Conservation (phyloP, 306 rosid species). For the Gastrolobium villosum region DNA sequence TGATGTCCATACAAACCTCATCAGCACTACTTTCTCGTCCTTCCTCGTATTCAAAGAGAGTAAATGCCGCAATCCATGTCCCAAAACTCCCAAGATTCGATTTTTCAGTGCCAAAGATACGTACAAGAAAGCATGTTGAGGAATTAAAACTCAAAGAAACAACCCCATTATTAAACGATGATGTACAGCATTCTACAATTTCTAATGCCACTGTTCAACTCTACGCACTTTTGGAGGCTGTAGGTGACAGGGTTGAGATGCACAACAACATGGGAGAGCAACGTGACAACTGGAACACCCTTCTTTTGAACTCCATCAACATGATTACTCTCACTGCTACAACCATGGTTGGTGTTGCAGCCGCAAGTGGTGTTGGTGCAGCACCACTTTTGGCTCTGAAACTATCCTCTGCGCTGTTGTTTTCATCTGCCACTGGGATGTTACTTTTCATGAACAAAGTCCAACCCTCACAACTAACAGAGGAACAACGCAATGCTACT, state of each 20-base stretch:
- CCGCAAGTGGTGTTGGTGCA: constrained; percentile 35
- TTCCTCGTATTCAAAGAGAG: constrained; percentile 17
- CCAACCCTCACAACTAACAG: constrained; percentile 89
- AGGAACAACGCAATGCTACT: constrained; percentile 81
- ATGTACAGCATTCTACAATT: neutral
- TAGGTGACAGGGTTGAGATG: constrained; percentile 73
- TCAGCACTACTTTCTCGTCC: neutral
- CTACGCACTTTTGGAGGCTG: constrained; percentile 64
- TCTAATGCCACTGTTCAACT: constrained; percentile 47
- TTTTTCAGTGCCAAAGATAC: constrained; percentile 31
- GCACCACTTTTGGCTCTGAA: constrained; percentile 59
- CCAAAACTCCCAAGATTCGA: constrained; percentile 27
- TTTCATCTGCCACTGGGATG: constrained; percentile 76
- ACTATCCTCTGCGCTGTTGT: constrained; percentile 66
- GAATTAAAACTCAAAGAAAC: constrained; percentile 32
- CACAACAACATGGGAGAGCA: constrained; percentile 72
- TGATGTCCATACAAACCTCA: constrained; percentile 62
- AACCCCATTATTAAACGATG: neutral
- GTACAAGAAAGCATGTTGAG: constrained; percentile 23
- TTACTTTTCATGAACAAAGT: constrained; percentile 68
- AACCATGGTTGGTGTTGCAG: constrained; percentile 65
- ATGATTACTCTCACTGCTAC: constrained; percentile 83
- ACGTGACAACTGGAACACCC: constrained; percentile 78
- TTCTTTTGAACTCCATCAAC: constrained; percentile 75
- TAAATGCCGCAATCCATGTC: constrained; percentile 22